These are phyloP conservation scores for Auxenochlorella protothecoides DNA, from an alignment of 139 green algal genomes.

Conservation along the genomic window DNA sequence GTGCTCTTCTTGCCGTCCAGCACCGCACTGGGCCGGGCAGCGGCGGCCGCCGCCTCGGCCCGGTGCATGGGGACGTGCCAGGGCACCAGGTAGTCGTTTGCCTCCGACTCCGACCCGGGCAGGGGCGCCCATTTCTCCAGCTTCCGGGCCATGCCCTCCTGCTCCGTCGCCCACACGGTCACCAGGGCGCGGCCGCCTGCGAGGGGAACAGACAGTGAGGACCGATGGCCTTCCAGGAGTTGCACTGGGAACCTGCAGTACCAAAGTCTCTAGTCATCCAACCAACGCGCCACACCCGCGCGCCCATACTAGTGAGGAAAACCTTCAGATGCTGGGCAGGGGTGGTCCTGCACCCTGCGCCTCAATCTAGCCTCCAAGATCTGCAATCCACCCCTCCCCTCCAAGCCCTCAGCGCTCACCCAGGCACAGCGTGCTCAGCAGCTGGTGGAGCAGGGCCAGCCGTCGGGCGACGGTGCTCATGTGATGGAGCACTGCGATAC, in stretches of 20 bases:
- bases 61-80: constrained; percentile 93
- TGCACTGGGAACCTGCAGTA: too few species aligned
- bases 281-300: too few species aligned
- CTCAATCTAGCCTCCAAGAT: too few species aligned
- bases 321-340: too few species aligned
- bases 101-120: too few species aligned
- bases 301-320: too few species aligned
- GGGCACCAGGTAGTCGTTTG: constrained; percentile 82
- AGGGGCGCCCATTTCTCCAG: constrained; percentile 68
- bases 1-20: constrained; percentile 63
- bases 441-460: constrained; percentile 54
- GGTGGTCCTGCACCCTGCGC: too few species aligned
- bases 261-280: too few species aligned
- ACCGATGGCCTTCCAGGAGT: too few species aligned
- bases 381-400: too few species aligned
- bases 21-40: neutral
- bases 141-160: constrained; percentile 73
- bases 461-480: constrained; percentile 57
- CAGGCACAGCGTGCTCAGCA: constrained; percentile 56
- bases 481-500: constrained; percentile 96
- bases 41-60: constrained; percentile 34
- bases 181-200: constrained; percentile 57
- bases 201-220: neutral
- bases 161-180: constrained; percentile 87
- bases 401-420: constrained; percentile 12